Evolutionary conservation across 129 eudicot species (phyloP).

Genomic region (Centrapalus pauciflorus): DNA sequence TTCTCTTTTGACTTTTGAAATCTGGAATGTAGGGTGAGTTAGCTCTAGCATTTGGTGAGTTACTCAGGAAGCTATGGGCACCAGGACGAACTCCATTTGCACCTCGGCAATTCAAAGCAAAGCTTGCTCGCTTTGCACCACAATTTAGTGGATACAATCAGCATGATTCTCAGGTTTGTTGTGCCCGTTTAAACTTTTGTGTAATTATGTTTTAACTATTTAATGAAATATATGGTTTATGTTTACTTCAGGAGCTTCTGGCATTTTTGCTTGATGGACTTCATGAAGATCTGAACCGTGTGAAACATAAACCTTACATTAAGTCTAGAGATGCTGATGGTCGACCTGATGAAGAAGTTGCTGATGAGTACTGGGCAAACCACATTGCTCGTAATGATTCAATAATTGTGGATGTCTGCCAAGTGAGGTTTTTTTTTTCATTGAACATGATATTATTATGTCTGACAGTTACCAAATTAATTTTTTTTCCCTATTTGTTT

Average conservation of each 20-base stretch:
- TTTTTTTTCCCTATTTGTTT: conserved; percentile 8
- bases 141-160: conserved; percentile 96
- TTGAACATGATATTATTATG: too few species aligned
- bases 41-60: conserved; percentile 94
- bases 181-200: background rate
- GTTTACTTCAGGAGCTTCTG: conserved; percentile 68
- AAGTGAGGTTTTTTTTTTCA: conserved; percentile 38
- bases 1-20: background rate
- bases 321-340: conserved; percentile 95
- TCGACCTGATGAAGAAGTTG: conserved; percentile 97
- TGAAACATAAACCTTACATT: conserved; percentile 89
- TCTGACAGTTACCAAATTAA: too few species aligned
- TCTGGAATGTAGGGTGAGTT: conserved; percentile 76
- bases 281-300: conserved; percentile 98
- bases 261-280: conserved; percentile 97
- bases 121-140: conserved; percentile 98
- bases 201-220: background rate
- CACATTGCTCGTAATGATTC: conserved; percentile 98
- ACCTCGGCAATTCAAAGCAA: conserved; percentile 79
- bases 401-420: conserved; percentile 97
- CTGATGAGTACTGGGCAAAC: conserved; percentile 98
- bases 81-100: conserved; percentile 93
- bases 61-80: conserved; percentile 87
- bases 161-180: conserved; percentile 94
- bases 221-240: conserved; percentile 6